Evolutionary conservation across 2,329 filamentous ascomycete species (phyloP).

Genomic region (Purpureocillium lavendulum): DNA sequence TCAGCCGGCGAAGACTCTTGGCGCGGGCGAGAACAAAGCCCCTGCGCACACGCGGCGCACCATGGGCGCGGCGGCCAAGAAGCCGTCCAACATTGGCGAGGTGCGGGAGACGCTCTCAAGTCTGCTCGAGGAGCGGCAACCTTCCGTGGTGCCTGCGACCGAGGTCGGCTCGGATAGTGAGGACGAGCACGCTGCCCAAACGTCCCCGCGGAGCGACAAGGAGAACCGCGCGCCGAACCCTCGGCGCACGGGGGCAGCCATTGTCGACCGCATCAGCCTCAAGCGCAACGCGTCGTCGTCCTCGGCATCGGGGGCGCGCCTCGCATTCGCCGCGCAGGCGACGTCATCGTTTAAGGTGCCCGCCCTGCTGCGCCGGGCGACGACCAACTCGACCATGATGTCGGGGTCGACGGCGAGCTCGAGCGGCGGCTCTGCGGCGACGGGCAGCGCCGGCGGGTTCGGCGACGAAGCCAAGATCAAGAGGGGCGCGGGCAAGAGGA

Average conservation of each 20-base stretch:
- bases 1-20: slow-evolving; percentile 35
- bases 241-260: slow-evolving; percentile 27
- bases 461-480: slow-evolving; percentile 48
- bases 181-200: slow-evolving; percentile 22
- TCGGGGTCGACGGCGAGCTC: slow-evolving; percentile 24
- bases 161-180: slow-evolving; percentile 29
- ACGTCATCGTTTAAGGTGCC: slow-evolving; percentile 56
- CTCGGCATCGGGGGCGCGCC: slow-evolving; percentile 24
- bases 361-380: slow-evolving; percentile 63
- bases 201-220: slow-evolving; percentile 31
- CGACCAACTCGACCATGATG: slow-evolving; percentile 49
- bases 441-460: slow-evolving; percentile 23
- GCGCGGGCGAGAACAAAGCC: slow-evolving; percentile 35
- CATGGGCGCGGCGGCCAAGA: slow-evolving; percentile 41
- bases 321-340: slow-evolving; percentile 47
- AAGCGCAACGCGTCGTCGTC: slow-evolving; percentile 45
- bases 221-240: slow-evolving; percentile 36
- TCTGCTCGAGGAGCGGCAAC: slow-evolving; percentile 62
- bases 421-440: slow-evolving; percentile 14
- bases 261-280: slow-evolving; percentile 68
- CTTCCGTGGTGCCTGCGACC: slow-evolving; percentile 39
- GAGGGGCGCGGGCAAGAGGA: slow-evolving; percentile 51
- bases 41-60: slow-evolving; percentile 56
- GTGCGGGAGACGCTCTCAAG: slow-evolving; percentile 78
- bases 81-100: slow-evolving; percentile 68